Base-by-base conservation (phyloP, 1,284 basidiomycete genomes). In the Schizophyllum amplum region DNA sequence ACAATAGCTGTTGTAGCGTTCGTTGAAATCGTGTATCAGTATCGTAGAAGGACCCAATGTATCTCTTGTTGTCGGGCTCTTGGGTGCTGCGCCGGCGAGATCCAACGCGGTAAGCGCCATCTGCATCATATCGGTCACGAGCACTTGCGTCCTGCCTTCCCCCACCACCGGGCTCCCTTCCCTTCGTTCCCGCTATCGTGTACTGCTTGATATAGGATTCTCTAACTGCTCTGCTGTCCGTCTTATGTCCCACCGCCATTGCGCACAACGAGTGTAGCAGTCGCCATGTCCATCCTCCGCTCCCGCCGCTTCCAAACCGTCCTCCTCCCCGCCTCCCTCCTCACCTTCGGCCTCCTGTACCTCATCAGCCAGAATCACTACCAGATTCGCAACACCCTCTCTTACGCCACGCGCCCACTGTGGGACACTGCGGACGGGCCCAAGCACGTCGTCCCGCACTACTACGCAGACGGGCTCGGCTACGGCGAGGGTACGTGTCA, bases 361-460 rank as follows among this genome's bases (percentile, higher is more conserved):
- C 63, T 68, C 33, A 60, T 72, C 27, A 59, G 67, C 15, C 69
- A 72, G 56, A 73, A 77, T 64, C 71, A 71, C 51, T 76, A 77
- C 61, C 77, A 79, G 60, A 66, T 74, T 55, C 65, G 65, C 26
- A 81, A 81, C 63, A 67, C 74, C n/a, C 62, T 83, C 21, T 82
- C 81, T 3, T 84, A 84, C 65, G 78, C 80, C 9, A 82, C 83
- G 4, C 72, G 84, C 23, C 84, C 84, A 4, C 68, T 87, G 46
- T 87, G 84, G 84, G 84, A 87, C 64, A 68, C 65, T 4, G 74
- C 75, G 9, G 73, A 77, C 53, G 81, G 76, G 0, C 83, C 83
- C 0, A 69, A 65, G 11, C 61, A 73, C 2, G 62, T 80, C 24
- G 67, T 85, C 17, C 69, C 77, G 1, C 84, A 86, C 63, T 83